These are phyloP conservation scores for Fusarium pseudoanthophilum DNA, from an alignment of 2,329 filamentous ascomycete species.

Conservation along the genomic window DNA sequence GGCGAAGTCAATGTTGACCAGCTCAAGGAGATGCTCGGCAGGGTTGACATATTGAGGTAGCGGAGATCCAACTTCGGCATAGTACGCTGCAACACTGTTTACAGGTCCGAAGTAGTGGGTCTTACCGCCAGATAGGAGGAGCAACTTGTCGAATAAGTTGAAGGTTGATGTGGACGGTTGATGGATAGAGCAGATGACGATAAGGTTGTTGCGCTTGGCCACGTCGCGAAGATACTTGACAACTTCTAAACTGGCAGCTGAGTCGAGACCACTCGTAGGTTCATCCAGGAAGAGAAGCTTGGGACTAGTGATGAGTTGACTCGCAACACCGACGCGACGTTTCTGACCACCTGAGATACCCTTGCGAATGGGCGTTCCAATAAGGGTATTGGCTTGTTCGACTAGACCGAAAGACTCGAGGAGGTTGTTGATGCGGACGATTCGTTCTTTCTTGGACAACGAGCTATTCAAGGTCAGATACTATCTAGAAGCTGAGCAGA, in stretches of 20 bases:
- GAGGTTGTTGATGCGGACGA: constrained; percentile 71
- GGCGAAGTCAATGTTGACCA: constrained; percentile 81
- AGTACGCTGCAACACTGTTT: constrained; percentile 68
- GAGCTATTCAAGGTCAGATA: constrained; percentile 40
- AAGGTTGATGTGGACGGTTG: constrained; percentile 86
- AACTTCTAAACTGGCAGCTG: constrained; percentile 79
- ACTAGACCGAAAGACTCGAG: constrained; percentile 78
- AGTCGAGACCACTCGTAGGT: constrained; percentile 86
- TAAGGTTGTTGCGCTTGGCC: constrained; percentile 74
- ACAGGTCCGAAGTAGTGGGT: constrained; percentile 79
- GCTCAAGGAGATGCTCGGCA: constrained; percentile 81
- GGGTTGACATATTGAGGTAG: constrained; percentile 80
- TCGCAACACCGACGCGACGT: constrained; percentile 80
- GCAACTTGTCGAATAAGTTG: constrained; percentile 81
- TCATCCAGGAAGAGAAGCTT: constrained; percentile 87
- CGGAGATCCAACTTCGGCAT: constrained; percentile 66
- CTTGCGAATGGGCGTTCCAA: constrained; percentile 85
- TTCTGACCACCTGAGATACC: constrained; percentile 90
- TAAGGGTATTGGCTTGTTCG: constrained; percentile 74
- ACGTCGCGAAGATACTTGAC: constrained; percentile 76
- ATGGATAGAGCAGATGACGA: constrained; percentile 85
- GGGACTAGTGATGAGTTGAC: constrained; percentile 82
- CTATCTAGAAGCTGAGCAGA: neutral
- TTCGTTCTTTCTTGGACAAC: constrained; percentile 63
- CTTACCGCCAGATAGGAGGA: constrained; percentile 76